These are phyloP conservation scores for Rhododendron molle DNA, from an alignment of 148 eudicot genomes.

Conservation along the genomic window DNA sequence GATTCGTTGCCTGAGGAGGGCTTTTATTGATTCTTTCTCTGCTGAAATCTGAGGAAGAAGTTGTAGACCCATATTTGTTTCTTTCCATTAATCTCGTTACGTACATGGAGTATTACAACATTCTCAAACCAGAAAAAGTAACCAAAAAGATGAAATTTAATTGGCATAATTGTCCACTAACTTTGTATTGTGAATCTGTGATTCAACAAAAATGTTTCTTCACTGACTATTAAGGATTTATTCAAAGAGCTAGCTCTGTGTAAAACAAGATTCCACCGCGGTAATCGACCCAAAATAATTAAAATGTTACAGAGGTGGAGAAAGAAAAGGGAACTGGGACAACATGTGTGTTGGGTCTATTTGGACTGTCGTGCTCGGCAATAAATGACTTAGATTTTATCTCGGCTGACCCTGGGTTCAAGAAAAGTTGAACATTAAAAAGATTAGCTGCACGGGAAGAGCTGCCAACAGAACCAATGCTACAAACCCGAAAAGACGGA, in stretches of 20 bases:
- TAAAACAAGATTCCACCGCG: no score
- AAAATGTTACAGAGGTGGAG: background rate
- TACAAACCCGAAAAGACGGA: no score
- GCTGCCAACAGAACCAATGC: background rate
- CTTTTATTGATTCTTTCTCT: background rate
- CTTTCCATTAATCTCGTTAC: background rate
- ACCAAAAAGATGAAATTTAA: background rate
- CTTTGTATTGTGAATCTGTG: no score
- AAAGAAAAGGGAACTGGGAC: background rate
- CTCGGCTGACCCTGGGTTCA: no score
- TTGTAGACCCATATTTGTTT: background rate
- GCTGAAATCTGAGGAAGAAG: conserved; percentile 1
- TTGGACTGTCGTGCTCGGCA: no score
- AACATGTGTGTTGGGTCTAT: no score
- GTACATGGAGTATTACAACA: background rate
- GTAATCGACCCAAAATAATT: background rate
- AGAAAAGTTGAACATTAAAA: no score
- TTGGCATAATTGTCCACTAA: no score
- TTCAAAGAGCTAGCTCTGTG: background rate
- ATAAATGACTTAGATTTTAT: no score
- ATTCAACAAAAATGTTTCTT: background rate
- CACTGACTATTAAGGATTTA: background rate
- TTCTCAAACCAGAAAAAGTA: conserved; percentile 1
- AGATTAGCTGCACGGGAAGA: background rate
- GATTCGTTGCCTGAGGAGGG: background rate